A percentile compares a stretch with the other conserved stretches of the same genome.
These are phyloP conservation scores for Blastobotrys illinoisensis DNA, from an alignment of 1,139 yeast species.

Conservation along the genomic window DNA sequence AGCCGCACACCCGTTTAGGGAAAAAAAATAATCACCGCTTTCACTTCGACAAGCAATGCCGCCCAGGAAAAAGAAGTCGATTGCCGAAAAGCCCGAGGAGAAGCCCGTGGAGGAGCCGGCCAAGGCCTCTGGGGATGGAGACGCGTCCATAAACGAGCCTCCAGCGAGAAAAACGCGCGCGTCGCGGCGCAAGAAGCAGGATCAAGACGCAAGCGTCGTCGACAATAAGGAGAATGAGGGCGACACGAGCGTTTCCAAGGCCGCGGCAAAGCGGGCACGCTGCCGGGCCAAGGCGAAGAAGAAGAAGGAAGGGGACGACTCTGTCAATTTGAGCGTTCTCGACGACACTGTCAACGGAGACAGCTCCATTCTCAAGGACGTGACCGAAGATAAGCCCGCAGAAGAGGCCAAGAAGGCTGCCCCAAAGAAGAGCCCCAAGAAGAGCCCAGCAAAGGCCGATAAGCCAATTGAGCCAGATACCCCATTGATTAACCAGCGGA, in stretches of 20 bases:
- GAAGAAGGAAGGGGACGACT: constrained; percentile 1
- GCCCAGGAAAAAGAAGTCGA: constrained; percentile 5
- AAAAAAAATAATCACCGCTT: not conserved
- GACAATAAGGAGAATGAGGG: not conserved
- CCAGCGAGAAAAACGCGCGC: constrained; percentile 7
- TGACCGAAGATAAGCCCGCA: not conserved
- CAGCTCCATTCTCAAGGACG: not conserved
- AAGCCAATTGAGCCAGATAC: constrained; percentile 7
- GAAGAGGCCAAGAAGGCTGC: not conserved
- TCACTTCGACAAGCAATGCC: constrained; percentile 1
- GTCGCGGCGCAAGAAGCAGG: constrained; percentile 6
- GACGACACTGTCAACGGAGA: not conserved
- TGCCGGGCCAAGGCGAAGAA: constrained; percentile 3
- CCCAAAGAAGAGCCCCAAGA: not conserved
- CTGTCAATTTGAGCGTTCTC: not conserved
- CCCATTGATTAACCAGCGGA: constrained; percentile 4
- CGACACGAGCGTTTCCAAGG: not conserved
- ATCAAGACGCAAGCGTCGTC: not conserved
- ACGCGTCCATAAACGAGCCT: not conserved
- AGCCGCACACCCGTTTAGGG: not conserved
- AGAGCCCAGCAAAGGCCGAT: not conserved
- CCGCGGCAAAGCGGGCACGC: constrained; percentile 1
- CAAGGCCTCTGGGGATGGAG: not conserved
- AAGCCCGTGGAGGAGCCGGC: not conserved
- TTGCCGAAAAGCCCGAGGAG: not conserved